These are phyloP conservation scores for Aspergillus panamensis DNA, from an alignment of 495 filamentous ascomycete genomes.

Conservation along the genomic window DNA sequence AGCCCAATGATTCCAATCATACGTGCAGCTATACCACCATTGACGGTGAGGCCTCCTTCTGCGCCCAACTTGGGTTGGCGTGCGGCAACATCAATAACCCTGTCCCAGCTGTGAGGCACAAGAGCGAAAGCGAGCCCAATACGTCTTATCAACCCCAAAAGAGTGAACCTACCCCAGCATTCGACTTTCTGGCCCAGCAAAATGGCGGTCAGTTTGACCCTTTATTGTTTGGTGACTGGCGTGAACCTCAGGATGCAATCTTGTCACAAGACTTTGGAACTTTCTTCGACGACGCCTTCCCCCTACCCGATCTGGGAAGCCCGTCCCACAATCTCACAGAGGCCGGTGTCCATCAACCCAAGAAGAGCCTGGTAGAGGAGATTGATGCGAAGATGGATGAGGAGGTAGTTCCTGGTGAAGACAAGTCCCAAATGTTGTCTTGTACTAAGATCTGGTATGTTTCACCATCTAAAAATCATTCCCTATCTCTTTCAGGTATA, in stretches of 20 bases:
- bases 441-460: conserved; percentile 93
- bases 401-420: conserved; percentile 64
- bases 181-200: conserved; percentile 81
- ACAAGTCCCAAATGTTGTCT: conserved; percentile 62
- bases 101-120: conserved; percentile 47
- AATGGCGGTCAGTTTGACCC: conserved; percentile 90
- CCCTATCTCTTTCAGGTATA: conserved; percentile 9
- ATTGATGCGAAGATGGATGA: conserved; percentile 67
- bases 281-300: conserved; percentile 89
- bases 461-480: neutral
- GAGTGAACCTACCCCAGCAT: conserved; percentile 31
- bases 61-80: conserved; percentile 66
- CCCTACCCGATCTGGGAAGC: conserved; percentile 67
- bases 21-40: conserved; percentile 32
- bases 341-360: conserved; percentile 45
- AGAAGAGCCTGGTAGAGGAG: conserved; percentile 68
- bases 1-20: conserved; percentile 48
- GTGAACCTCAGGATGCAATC: conserved; percentile 80
- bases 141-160: conserved; percentile 22
- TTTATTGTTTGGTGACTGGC: conserved; percentile 86
- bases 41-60: conserved; percentile 61
- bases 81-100: conserved; percentile 70
- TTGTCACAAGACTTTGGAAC: conserved; percentile 64
- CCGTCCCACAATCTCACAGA: conserved; percentile 65
- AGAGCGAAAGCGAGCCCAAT: conserved; percentile 32